Evolutionary conservation across 2,329 filamentous ascomycete genomes (phyloP).

Genomic region (Neonectria magnoliae): DNA sequence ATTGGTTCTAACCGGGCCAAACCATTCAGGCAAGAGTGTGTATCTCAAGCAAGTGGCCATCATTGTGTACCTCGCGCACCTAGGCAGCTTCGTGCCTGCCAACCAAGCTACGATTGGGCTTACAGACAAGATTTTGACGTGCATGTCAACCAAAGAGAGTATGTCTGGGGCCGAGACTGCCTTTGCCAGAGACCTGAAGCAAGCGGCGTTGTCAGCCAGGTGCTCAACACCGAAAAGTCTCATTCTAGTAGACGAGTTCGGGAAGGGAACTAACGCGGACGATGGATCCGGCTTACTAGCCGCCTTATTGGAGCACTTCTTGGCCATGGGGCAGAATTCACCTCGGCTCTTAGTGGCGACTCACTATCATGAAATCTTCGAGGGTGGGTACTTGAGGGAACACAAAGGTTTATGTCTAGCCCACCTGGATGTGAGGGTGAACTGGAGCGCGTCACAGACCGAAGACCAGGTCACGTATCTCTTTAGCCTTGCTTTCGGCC

Average conservation of each 20-base stretch:
- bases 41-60: constrained; percentile 94
- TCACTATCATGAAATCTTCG: constrained; percentile 78
- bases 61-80: constrained; percentile 91
- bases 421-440: constrained; percentile 77
- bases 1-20: constrained; percentile 88
- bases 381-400: constrained; percentile 65
- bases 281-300: constrained; percentile 69
- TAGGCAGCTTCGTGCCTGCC: constrained; percentile 92
- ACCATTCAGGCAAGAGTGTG: constrained; percentile 96
- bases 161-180: constrained; percentile 68
- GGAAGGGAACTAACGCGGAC: constrained; percentile 68
- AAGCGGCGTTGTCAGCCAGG: constrained; percentile 80
- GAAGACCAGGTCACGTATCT: constrained; percentile 78
- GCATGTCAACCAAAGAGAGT: constrained; percentile 79
- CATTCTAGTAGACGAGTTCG: constrained; percentile 92
- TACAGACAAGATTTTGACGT: constrained; percentile 91
- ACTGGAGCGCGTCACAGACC: constrained; percentile 58
- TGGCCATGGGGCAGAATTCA: constrained; percentile 53
- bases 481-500: constrained; percentile 74
- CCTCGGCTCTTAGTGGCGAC: constrained; percentile 71
- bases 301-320: constrained; percentile 67
- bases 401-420: constrained; percentile 65
- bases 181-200: constrained; percentile 83
- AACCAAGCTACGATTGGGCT: constrained; percentile 79
- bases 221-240: constrained; percentile 81